Percentiles rank a stretch among this genome's conserved stretches.
phyloP scores from a whole-genome alignment of 192 early-diverging fungal species.

The Linnemannia exigua region DNA sequence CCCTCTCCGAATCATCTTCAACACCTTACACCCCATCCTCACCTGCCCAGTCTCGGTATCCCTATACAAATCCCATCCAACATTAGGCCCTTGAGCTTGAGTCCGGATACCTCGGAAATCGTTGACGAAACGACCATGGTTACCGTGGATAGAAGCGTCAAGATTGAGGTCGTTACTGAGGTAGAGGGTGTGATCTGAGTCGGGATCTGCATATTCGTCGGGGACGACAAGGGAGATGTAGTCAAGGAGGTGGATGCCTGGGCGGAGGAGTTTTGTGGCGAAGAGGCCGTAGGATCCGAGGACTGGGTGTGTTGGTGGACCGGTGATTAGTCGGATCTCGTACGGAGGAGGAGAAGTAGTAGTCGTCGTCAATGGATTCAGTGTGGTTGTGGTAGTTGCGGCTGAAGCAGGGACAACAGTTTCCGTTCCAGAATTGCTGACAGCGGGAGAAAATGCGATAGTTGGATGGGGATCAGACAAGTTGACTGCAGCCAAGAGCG shows the following conservation, averaged over 20 bases:
- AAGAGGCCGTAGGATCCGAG: slow-evolving; percentile 53
- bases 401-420: too few relatives aligned
- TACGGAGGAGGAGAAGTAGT: not conserved
- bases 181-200: slow-evolving; percentile 53
- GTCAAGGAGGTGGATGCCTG: slow-evolving; percentile 41
- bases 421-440: too few relatives aligned
- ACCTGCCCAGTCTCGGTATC: slow-evolving; percentile 38
- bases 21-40: slow-evolving; percentile 52
- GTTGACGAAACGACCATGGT: slow-evolving; percentile 53
- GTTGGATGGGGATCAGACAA: not conserved
- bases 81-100: slow-evolving; percentile 44
- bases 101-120: slow-evolving; percentile 42
- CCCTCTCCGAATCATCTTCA: slow-evolving; percentile 33
- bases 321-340: slow-evolving; percentile 36
- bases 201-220: slow-evolving; percentile 40
- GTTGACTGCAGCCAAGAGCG: not conserved
- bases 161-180: slow-evolving; percentile 45
- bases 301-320: slow-evolving; percentile 37
- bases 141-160: slow-evolving; percentile 45
- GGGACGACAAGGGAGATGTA: slow-evolving; percentile 50
- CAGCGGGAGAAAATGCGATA: not conserved
- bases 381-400: not conserved
- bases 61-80: slow-evolving; percentile 47
- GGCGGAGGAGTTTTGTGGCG: slow-evolving; percentile 23
- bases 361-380: not conserved